phyloP scores from a whole-genome alignment of 208 protist species.

The Naegleria fowleri region DNA sequence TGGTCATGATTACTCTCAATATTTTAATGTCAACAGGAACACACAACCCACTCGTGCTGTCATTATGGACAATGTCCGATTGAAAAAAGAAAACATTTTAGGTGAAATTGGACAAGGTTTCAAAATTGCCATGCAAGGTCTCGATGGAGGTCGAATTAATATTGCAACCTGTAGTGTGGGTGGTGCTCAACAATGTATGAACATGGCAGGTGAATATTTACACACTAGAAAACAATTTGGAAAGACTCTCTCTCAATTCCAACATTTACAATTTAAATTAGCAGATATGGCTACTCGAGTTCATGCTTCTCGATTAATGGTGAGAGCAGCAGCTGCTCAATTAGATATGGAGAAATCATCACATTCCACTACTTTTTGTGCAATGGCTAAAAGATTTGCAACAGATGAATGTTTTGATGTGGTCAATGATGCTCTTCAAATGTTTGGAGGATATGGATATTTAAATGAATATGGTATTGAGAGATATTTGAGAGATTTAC shows the following conservation, averaged over 20 bases:
- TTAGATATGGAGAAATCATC: constrained; percentile 40
- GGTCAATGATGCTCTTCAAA: constrained; percentile 51
- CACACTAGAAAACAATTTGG: constrained; percentile 59
- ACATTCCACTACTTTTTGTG: constrained; percentile 32
- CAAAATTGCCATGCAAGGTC: constrained; percentile 64
- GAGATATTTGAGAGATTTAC: constrained; percentile 57
- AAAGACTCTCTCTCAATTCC: constrained; percentile 42
- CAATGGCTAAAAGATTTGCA: constrained; percentile 64
- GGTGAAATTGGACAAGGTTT: constrained; percentile 64
- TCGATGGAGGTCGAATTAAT: constrained; percentile 71
- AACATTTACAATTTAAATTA: constrained; percentile 57
- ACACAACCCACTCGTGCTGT: constrained; percentile 28
- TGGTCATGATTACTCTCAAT: too few species aligned
- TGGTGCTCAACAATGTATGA: constrained; percentile 50
- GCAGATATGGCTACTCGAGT: constrained; percentile 62
- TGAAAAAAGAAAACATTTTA: constrained; percentile 54
- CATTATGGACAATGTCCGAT: constrained; percentile 48
- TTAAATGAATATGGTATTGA: constrained; percentile 60
- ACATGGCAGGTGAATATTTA: constrained; percentile 48
- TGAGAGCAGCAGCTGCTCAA: constrained; percentile 42
- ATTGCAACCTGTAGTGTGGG: constrained; percentile 63
- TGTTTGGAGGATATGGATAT: constrained; percentile 71
- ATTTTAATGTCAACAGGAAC: not conserved
- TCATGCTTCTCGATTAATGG: constrained; percentile 48
- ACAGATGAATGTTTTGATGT: constrained; percentile 58